Percentiles rank a stretch among this genome's conserved stretches.
phyloP scores from a whole-genome alignment of 768 basidiomycete genomes.

The Piloderma croceum region DNA sequence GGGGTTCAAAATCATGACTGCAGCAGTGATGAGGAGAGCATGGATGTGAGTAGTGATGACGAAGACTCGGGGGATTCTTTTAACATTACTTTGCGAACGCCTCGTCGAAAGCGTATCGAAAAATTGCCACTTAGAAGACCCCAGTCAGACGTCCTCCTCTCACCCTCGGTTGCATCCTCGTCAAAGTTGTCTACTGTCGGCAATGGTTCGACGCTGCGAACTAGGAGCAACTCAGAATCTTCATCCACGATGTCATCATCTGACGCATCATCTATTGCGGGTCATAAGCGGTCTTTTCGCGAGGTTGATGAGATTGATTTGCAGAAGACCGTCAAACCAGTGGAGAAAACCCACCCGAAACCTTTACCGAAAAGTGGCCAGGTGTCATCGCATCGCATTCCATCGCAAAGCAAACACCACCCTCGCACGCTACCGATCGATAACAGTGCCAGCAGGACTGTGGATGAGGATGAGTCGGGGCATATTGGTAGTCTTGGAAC shows the following conservation, averaged over 20 bases:
- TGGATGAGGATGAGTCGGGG: too few species aligned
- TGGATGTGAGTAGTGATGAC: conserved; percentile 11
- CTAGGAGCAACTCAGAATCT: conserved; percentile 39
- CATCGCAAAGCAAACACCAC: too few species aligned
- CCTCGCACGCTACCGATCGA: too few species aligned
- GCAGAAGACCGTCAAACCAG: too few species aligned
- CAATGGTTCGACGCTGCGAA: conserved; percentile 33
- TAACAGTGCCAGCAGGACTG: too few species aligned
- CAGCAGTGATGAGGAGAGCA: conserved; percentile 12
- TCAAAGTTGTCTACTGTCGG: conserved; percentile 36
- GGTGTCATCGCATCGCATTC: too few species aligned
- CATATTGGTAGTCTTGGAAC: too few species aligned
- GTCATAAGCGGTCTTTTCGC: conserved; percentile 39
- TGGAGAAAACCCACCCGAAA: too few species aligned
- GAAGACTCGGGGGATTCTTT: conserved; percentile 25
- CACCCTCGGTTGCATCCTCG: conserved; percentile 22
- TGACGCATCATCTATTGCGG: conserved; percentile 33
- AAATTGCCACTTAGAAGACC: not conserved
- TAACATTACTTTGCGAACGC: conserved; percentile 63
- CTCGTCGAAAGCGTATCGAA: conserved; percentile 29
- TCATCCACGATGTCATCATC: conserved; percentile 28
- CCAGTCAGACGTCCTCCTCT: too few species aligned
- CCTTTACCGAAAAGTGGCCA: too few species aligned
- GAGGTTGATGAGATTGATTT: too few species aligned
- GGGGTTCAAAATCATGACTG: conserved; percentile 38